Conservation (phyloP, 371 early-diverging fungal genomes). For the Mucor sp. region DNA sequence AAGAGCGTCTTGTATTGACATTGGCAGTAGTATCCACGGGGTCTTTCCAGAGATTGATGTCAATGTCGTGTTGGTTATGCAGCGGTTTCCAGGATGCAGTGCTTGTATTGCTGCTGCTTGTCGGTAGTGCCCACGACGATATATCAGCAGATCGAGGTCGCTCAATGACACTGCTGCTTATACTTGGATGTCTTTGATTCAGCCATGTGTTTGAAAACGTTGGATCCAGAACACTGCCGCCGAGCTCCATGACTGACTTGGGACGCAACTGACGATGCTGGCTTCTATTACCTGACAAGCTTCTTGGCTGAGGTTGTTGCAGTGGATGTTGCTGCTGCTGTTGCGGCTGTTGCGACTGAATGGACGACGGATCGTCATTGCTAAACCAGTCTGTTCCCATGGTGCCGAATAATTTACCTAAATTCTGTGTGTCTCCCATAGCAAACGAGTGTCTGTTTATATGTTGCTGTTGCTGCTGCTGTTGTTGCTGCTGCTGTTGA, state of each 20-base stretch:
- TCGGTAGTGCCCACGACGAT: slow-evolving; percentile 56
- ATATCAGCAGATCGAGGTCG: slow-evolving; percentile 73
- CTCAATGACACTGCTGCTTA: slow-evolving; percentile 38
- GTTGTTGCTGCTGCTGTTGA: neutral
- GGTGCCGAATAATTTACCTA: slow-evolving; percentile 39
- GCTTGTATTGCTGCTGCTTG: neutral
- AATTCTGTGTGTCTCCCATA: slow-evolving; percentile 55
- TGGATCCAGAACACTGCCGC: slow-evolving; percentile 20
- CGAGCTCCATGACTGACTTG: slow-evolving; percentile 51
- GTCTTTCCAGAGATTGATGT: slow-evolving; percentile 5
- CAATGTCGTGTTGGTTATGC: neutral
- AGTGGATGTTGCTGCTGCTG: neutral
- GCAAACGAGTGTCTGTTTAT: slow-evolving; percentile 50
- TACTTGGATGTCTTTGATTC: slow-evolving; percentile 16
- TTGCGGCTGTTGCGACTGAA: neutral
- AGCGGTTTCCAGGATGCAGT: slow-evolving; percentile 15
- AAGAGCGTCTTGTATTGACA: neutral
- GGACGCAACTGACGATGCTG: slow-evolving; percentile 30
- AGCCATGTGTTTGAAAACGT: slow-evolving; percentile 40
- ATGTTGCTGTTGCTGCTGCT: neutral
- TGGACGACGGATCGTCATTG: slow-evolving; percentile 14
- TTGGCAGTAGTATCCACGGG: neutral
- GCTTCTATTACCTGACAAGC: neutral
- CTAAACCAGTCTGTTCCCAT: slow-evolving; percentile 18
- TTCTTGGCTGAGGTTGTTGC: slow-evolving; percentile 5